Conservation (phyloP, 805 yeast species). For the Candida yuanshanica region DNA sequence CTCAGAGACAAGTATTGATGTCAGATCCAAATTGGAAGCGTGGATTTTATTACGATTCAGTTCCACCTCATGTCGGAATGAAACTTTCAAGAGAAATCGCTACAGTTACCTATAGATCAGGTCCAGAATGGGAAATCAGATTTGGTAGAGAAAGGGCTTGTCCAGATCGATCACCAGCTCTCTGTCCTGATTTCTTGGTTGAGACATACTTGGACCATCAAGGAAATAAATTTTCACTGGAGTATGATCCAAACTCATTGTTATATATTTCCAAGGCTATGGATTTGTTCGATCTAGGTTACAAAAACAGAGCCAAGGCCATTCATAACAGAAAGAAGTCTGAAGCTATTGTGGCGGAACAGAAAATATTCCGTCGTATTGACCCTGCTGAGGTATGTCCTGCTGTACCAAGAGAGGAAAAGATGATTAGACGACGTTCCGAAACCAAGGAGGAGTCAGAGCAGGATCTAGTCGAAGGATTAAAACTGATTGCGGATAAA, state of each 20-base stretch:
- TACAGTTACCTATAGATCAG: conserved; percentile 88
- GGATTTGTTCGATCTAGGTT: conserved; percentile 86
- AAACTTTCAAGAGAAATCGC: conserved; percentile 91
- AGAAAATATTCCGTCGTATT: conserved; percentile 16
- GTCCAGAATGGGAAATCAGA: conserved; percentile 95
- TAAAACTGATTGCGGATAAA: conserved; percentile 54
- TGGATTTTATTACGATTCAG: conserved; percentile 71
- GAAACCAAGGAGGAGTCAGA: conserved; percentile 50
- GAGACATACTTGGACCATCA: conserved; percentile 93
- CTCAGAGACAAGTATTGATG: conserved; percentile 91
- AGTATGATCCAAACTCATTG: conserved; percentile 86
- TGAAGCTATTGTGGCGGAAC: conserved; percentile 26
- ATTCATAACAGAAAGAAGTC: conserved; percentile 33
- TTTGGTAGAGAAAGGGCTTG: conserved; percentile 87
- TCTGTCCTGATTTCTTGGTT: conserved; percentile 89
- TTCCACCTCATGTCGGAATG: conserved; percentile 95
- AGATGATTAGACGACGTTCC: conserved; percentile 43
- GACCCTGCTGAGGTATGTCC: conserved; percentile 27
- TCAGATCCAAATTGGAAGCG: conserved; percentile 93
- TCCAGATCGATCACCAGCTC: conserved; percentile 71
- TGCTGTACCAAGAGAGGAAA: conserved; percentile 46
- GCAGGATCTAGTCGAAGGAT: conserved; percentile 60
- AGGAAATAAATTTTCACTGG: conserved; percentile 88
- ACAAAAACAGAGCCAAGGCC: conserved; percentile 40
- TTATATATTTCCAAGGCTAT: conserved; percentile 87